Conservation (phyloP, 2,329 filamentous ascomycete species). For the Pseudogymnoascus sp. region DNA sequence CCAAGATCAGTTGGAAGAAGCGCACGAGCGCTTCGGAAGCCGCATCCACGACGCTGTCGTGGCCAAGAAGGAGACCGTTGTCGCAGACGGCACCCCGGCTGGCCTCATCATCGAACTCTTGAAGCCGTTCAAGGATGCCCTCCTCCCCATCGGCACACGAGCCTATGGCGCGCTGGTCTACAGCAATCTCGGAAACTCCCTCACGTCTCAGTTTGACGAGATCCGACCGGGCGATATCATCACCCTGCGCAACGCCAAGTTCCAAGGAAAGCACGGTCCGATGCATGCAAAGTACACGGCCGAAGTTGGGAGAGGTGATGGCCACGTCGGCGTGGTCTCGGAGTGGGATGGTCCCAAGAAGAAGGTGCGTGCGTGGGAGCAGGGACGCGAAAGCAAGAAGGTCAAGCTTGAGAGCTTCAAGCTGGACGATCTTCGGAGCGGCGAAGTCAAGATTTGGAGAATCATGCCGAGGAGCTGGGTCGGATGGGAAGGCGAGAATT, state of each 20-base stretch:
- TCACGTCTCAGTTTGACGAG: slow-evolving; percentile 81
- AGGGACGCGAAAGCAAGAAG: slow-evolving; percentile 88
- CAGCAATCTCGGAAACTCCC: slow-evolving; percentile 88
- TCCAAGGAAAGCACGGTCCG: slow-evolving; percentile 89
- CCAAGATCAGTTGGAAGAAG: slow-evolving; percentile 87
- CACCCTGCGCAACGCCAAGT: slow-evolving; percentile 83
- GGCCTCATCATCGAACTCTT: slow-evolving; percentile 74
- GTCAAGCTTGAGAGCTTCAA: slow-evolving; percentile 91
- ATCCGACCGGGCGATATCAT: slow-evolving; percentile 91
- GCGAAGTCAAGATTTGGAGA: slow-evolving; percentile 95
- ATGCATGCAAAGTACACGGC: slow-evolving; percentile 91
- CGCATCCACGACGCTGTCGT: slow-evolving; percentile 63
- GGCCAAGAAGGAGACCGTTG: slow-evolving; percentile 66
- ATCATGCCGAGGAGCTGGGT: slow-evolving; percentile 90
- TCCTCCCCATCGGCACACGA: slow-evolving; percentile 77
- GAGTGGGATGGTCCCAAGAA: slow-evolving; percentile 99
- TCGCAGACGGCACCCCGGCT: slow-evolving; percentile 77
- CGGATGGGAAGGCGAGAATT: slow-evolving; percentile 66
- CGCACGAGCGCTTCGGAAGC: slow-evolving; percentile 73
- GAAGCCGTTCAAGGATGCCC: slow-evolving; percentile 60
- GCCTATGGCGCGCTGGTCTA: slow-evolving; percentile 90
- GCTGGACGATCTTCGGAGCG: slow-evolving; percentile 81
- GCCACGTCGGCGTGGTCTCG: slow-evolving; percentile 83
- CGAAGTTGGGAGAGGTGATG: slow-evolving; percentile 75
- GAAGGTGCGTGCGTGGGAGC: slow-evolving; percentile 92